Evolutionary conservation across 371 early-diverging fungal genomes (phyloP).

Genomic region (Mucor circinelloides): DNA sequence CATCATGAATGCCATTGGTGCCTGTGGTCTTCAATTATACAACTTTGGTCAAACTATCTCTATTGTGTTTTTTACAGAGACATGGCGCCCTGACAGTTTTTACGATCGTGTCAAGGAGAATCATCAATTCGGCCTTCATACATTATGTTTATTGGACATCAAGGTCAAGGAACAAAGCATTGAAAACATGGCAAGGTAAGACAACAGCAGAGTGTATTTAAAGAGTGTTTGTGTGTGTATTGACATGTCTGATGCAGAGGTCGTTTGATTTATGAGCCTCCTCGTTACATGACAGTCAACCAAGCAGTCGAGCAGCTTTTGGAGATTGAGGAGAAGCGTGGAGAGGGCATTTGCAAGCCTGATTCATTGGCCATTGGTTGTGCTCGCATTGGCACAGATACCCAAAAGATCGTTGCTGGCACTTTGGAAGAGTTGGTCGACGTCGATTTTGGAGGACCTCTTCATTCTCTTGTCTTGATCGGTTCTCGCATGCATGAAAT

Average conservation of each 20-base stretch:
- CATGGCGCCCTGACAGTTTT: constrained; percentile 97
- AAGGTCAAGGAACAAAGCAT: constrained; percentile 98
- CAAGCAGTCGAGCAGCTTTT: constrained; percentile 92
- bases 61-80: constrained; percentile 97
- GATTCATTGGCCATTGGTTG: constrained; percentile 92
- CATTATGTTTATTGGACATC: constrained; percentile 97
- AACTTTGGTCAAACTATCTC: constrained; percentile 99
- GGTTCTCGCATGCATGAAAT: constrained; percentile 92
- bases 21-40: constrained; percentile 98
- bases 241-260: constrained; percentile 51
- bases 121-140: constrained; percentile 86
- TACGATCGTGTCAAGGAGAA: constrained; percentile 95
- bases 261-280: constrained; percentile 93
- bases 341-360: constrained; percentile 72
- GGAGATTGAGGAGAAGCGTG: constrained; percentile 83
- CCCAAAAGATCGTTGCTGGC: constrained; percentile 86
- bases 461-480: constrained; percentile 96
- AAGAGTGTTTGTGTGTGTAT: not conserved
- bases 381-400: constrained; percentile 89
- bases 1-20: constrained; percentile 98
- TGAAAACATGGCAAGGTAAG: constrained; percentile 90
- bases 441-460: constrained; percentile 93
- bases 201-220: not conserved
- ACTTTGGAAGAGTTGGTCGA: constrained; percentile 82
- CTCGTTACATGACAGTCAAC: constrained; percentile 98